phyloP scores from a whole-genome alignment of 2,329 filamentous ascomycete genomes.

The Fusarium veterinarium region DNA sequence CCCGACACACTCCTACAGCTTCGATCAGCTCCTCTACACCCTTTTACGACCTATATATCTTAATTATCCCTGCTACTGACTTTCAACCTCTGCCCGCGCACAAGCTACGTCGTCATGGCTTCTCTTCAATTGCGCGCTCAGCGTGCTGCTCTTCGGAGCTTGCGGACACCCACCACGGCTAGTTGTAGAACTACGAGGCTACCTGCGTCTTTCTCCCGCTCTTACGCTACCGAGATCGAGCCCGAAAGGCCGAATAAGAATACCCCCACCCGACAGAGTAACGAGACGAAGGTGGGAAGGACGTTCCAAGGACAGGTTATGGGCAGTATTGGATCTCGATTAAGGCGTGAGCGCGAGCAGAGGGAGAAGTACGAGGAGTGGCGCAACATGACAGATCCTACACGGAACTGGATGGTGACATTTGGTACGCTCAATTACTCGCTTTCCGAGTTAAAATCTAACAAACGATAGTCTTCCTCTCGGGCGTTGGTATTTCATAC shows the following conservation, averaged over 20 bases:
- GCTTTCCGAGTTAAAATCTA: background rate
- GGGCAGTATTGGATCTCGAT: constrained; percentile 66
- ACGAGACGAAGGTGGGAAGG: constrained; percentile 53
- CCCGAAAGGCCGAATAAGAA: constrained; percentile 50
- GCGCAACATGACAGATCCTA: constrained; percentile 54
- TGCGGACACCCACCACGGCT: constrained; percentile 36
- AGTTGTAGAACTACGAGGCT: constrained; percentile 29
- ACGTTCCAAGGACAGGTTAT: constrained; percentile 70
- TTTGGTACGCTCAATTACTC: constrained; percentile 58
- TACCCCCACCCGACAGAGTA: constrained; percentile 45
- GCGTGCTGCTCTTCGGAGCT: constrained; percentile 47
- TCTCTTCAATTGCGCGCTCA: constrained; percentile 50
- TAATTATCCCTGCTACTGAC: constrained; percentile 19
- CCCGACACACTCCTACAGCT: background rate
- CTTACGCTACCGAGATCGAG: constrained; percentile 52
- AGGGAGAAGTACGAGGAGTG: constrained; percentile 61
- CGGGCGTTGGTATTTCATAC: constrained; percentile 65
- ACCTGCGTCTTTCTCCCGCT: constrained; percentile 38
- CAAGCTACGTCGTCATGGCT: constrained; percentile 39
- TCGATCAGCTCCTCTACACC: background rate
- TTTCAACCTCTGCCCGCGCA: constrained; percentile 6
- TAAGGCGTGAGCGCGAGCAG: constrained; percentile 66
- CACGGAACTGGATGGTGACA: constrained; percentile 63
- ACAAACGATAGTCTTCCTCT: constrained; percentile 60
- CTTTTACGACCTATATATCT: background rate